Evolutionary conservation across 352 stramenopile genomes (phyloP).

Genomic region (Phytopythium kandeliae): DNA sequence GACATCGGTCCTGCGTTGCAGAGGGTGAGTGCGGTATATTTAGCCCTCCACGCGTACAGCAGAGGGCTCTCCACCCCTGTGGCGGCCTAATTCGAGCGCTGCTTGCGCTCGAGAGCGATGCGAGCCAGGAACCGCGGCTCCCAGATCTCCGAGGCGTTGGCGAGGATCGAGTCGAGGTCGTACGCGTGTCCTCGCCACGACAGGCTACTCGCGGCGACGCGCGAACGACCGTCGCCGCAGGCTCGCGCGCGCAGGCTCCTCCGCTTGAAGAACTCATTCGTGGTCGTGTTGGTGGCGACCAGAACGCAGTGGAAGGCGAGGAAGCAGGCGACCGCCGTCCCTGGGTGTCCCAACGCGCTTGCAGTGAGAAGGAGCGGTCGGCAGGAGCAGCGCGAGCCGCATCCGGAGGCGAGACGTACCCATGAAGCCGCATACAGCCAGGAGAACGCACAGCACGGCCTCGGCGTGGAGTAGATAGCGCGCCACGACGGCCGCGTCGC

Average conservation of each 20-base stretch:
- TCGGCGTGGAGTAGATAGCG: slow-evolving; percentile 50
- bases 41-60: too few relatives aligned
- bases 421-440: slow-evolving; percentile 44
- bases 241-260: slow-evolving; percentile 7
- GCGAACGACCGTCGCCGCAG: too few relatives aligned
- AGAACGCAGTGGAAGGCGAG: slow-evolving; percentile 49
- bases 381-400: neutral
- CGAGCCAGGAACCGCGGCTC: slow-evolving; percentile 19
- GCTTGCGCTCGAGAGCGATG: slow-evolving; percentile 1
- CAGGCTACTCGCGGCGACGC: too few relatives aligned
- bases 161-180: slow-evolving; percentile 9
- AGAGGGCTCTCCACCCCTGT: neutral
- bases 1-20: too few relatives aligned
- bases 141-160: slow-evolving; percentile 29
- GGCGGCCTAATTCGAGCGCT: neutral
- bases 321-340: slow-evolving; percentile 28
- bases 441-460: slow-evolving; percentile 28
- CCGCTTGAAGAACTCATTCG: slow-evolving; percentile 77
- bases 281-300: slow-evolving; percentile 49
- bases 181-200: slow-evolving; percentile 10
- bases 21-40: neutral
- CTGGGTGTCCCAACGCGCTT: slow-evolving; percentile 8
- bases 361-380: neutral
- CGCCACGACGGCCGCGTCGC: slow-evolving; percentile 30
- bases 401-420: slow-evolving; percentile 12